Evolutionary conservation across 2,329 filamentous ascomycete genomes (phyloP).

Genomic region (Tolypocladium tropicale): DNA sequence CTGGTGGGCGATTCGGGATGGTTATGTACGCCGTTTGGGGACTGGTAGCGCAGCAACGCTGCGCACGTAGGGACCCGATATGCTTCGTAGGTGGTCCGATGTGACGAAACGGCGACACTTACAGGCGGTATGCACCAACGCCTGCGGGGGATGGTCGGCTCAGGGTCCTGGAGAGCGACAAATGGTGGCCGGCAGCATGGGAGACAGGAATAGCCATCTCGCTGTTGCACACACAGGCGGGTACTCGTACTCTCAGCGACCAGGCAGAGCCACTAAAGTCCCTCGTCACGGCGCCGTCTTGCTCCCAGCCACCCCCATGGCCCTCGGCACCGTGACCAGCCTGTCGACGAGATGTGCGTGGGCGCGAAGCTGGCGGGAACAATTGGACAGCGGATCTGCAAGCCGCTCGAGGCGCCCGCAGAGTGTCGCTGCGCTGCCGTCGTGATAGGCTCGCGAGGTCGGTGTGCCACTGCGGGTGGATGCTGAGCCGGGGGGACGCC

Average conservation of each 20-base stretch:
- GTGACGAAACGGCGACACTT: conserved; percentile 7
- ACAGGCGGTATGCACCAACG: conserved; percentile 5
- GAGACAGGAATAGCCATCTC: conserved; percentile 6
- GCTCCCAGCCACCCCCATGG: conserved; percentile 3
- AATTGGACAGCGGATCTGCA: conserved; percentile 9
- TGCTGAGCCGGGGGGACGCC: neutral
- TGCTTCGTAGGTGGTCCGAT: conserved; percentile 2
- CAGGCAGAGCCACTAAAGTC: neutral
- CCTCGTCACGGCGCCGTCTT: neutral
- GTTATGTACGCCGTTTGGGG: conserved; percentile 32
- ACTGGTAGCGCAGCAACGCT: neutral
- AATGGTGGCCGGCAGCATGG: neutral
- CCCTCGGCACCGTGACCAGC: neutral
- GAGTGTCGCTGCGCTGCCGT: conserved; percentile 2
- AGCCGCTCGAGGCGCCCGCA: conserved; percentile 7
- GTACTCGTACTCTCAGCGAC: neutral
- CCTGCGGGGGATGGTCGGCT: neutral
- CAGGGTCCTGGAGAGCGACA: neutral
- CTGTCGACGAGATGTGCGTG: neutral
- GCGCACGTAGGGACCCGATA: conserved; percentile 1
- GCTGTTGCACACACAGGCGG: neutral
- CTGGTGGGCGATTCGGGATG: conserved; percentile 32
- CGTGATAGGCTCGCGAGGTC: conserved; percentile 3
- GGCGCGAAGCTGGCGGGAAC: conserved; percentile 7
- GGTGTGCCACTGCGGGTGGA: neutral